Evolutionary conservation across 352 stramenopile species (phyloP).

Genomic region (Phytopythium boreale): DNA sequence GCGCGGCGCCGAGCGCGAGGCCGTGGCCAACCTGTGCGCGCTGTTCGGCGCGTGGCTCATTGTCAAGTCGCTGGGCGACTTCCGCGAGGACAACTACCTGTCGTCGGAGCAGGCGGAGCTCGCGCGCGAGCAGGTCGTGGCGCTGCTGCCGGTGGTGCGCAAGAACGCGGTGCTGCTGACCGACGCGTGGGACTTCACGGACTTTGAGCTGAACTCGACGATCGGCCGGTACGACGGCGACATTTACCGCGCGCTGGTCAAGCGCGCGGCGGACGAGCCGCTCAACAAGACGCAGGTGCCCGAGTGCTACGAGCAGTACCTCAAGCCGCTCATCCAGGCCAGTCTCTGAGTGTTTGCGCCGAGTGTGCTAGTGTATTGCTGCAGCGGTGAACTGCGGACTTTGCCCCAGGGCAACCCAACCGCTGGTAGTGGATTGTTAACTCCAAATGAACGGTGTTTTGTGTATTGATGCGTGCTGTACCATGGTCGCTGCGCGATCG

Average conservation of each 20-base stretch:
- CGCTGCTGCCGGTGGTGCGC: conserved; percentile 33
- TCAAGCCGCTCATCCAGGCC: conserved; percentile 38
- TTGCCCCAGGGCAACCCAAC: too few species aligned
- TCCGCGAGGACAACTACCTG: conserved; percentile 55
- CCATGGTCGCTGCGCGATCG: neutral
- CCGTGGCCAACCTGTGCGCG: conserved; percentile 29
- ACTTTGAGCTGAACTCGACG: conserved; percentile 70
- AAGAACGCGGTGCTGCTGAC: conserved; percentile 47
- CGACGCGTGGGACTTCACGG: conserved; percentile 33
- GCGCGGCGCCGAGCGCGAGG: conserved; percentile 21
- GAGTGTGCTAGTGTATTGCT: neutral
- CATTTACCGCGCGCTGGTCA: conserved; percentile 58
- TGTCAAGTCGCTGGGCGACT: conserved; percentile 42
- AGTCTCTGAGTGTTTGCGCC: conserved; percentile 20
- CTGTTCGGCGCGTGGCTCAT: conserved; percentile 52
- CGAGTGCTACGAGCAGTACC: conserved; percentile 53
- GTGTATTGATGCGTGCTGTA: neutral
- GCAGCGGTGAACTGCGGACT: too few species aligned
- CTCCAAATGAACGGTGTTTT: neutral
- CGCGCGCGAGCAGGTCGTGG: conserved; percentile 27
- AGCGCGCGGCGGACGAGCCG: conserved; percentile 42
- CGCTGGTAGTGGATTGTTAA: neutral
- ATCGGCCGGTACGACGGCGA: conserved; percentile 73
- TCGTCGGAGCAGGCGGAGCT: conserved; percentile 39
- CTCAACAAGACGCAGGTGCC: conserved; percentile 56